Percentiles rank a stretch among this genome's conserved stretches.
Evolutionary conservation across 1,284 basidiomycete genomes (phyloP).

Genomic region (Fomes fomentarius): DNA sequence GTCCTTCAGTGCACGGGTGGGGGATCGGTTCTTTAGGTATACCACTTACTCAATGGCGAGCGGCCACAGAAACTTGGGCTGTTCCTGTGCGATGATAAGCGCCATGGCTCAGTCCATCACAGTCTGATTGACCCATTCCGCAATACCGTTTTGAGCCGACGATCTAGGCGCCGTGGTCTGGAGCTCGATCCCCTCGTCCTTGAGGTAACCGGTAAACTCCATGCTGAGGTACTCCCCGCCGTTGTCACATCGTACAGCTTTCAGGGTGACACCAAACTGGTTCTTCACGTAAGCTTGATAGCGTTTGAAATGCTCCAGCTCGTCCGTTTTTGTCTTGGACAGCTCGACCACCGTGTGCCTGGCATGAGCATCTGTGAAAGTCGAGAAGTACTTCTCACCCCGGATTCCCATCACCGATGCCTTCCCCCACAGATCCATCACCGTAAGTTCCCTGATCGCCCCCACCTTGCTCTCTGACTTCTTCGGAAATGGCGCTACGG

Average conservation of each 20-base stretch:
- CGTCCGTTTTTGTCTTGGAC: constrained; percentile 27
- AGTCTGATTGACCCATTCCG: neutral
- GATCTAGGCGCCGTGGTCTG: neutral
- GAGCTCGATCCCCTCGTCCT: neutral
- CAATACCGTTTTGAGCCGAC: constrained; percentile 9
- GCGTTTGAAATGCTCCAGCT: constrained; percentile 25
- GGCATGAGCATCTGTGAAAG: constrained; percentile 31
- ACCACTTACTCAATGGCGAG: constrained; percentile 20
- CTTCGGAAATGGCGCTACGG: neutral
- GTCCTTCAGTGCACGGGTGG: constrained; percentile 11
- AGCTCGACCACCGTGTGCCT: constrained; percentile 24
- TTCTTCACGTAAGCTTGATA: constrained; percentile 27
- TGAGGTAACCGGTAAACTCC: constrained; percentile 15
- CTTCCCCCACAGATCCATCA: constrained; percentile 44
- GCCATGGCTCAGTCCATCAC: neutral
- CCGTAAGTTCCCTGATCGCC: constrained; percentile 37
- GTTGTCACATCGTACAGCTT: constrained; percentile 32
- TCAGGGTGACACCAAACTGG: constrained; percentile 11
- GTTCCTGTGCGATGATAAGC: constrained; percentile 23
- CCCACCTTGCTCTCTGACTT: constrained; percentile 21
- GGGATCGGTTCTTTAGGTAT: constrained; percentile 27
- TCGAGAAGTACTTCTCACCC: constrained; percentile 29
- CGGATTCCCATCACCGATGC: constrained; percentile 30
- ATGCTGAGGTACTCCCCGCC: constrained; percentile 32
- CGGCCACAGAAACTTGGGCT: constrained; percentile 28